A percentile compares a stretch with the other conserved stretches of the same genome.
Conservation (phyloP, 2,329 filamentous ascomycete species). For the Sclerotinia nivalis region DNA sequence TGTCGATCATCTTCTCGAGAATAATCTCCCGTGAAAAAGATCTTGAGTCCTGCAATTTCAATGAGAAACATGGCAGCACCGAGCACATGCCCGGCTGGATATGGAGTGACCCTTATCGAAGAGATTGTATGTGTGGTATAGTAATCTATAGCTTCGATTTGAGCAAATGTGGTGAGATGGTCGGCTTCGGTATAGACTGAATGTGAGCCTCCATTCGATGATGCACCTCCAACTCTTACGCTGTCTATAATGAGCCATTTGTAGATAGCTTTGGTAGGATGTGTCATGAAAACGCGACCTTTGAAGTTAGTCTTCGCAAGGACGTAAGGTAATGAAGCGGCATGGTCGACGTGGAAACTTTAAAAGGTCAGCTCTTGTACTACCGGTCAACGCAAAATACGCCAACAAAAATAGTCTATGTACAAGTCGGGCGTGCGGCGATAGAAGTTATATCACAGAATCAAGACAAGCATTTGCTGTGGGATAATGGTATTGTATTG, state of each 20-base stretch:
- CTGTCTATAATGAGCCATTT: constrained; percentile 99
- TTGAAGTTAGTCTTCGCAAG: constrained; percentile 97
- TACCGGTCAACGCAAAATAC: constrained; percentile 3
- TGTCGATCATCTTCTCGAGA: constrained; percentile 94
- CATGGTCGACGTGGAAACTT: constrained; percentile 98
- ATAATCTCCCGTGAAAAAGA: constrained; percentile 97
- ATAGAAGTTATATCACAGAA: constrained; percentile 39
- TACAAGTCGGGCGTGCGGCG: constrained; percentile 34
- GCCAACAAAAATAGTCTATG: constrained; percentile 33
- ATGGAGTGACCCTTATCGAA: constrained; percentile 94
- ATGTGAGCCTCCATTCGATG: constrained; percentile 57
- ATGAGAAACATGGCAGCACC: constrained; percentile 98
- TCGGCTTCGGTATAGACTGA: constrained; percentile 94
- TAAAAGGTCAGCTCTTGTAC: constrained; percentile 27
- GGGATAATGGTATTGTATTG: constrained; percentile 48
- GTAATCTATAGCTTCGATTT: constrained; percentile 97
- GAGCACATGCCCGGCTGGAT: constrained; percentile 95
- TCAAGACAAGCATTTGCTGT: constrained; percentile 40
- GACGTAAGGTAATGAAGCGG: constrained; percentile 97
- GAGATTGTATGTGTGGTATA: constrained; percentile 97
- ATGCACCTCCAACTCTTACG: constrained; percentile 79
- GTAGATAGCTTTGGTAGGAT: constrained; percentile 98
- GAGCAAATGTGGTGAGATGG: constrained; percentile 86
- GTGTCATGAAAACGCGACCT: constrained; percentile 97
- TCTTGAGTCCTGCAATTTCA: constrained; percentile 94